A percentile compares a stretch with the other conserved stretches of the same genome.
Evolutionary conservation across 441 rosid species (phyloP).

Genomic region (Dalechampia spathulata): DNA sequence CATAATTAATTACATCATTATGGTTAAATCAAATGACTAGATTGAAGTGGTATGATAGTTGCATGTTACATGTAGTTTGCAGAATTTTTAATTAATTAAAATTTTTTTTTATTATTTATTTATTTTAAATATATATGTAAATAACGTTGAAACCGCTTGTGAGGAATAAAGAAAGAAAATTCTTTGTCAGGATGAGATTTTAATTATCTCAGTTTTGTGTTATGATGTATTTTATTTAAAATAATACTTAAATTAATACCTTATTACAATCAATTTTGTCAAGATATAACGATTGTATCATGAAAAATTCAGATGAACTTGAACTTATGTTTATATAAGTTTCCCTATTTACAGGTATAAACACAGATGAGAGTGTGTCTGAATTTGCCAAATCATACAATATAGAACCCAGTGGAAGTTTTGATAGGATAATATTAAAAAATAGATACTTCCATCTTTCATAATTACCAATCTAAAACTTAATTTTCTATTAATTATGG

Average conservation of each 20-base stretch:
- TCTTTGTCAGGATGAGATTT: slow-evolving; percentile 1
- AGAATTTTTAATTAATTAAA: no score
- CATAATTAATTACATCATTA: slow-evolving; percentile 8
- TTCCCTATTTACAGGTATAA: background rate
- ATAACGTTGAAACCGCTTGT: slow-evolving; percentile 30
- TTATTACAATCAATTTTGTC: no score
- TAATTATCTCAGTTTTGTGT: no score
- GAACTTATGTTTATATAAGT: no score
- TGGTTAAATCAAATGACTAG: slow-evolving; percentile 12
- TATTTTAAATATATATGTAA: background rate
- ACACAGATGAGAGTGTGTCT: background rate
- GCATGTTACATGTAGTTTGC: background rate
- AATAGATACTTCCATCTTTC: background rate
- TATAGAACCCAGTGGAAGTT: slow-evolving; percentile 36
- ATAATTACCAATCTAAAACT: background rate
- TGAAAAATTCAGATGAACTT: no score
- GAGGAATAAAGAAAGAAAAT: slow-evolving; percentile 20
- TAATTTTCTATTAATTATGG: no score
- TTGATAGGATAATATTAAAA: slow-evolving; percentile 15
- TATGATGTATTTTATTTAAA: no score
- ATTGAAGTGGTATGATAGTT: slow-evolving; percentile 4
- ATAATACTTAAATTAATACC: no score
- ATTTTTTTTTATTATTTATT: no score
- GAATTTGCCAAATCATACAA: background rate
- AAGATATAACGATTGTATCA: no score